phyloP scores from a whole-genome alignment of 1,284 basidiomycete genomes.

The Puccinia coronata region DNA sequence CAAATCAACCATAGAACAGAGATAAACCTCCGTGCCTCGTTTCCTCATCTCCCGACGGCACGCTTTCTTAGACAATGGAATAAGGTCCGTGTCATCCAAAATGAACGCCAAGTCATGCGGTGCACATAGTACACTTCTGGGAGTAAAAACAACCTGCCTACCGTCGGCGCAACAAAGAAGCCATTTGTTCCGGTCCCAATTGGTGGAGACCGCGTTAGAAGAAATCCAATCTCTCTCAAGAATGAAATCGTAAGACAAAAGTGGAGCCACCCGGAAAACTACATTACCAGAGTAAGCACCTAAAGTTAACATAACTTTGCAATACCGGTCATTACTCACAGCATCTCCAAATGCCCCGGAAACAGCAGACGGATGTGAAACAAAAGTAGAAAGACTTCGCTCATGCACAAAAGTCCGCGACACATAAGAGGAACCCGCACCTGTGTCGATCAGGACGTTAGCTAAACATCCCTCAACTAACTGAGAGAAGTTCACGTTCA shows the following conservation, averaged over 20 bases:
- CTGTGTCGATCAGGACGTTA: neutral
- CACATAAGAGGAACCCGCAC: neutral
- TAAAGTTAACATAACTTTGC: neutral
- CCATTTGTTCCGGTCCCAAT: constrained; percentile 14
- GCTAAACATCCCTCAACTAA: neutral
- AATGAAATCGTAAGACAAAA: constrained; percentile 6
- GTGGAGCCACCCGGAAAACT: neutral
- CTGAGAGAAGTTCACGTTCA: neutral
- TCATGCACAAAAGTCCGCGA: neutral
- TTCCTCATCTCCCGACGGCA: neutral
- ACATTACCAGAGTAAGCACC: neutral
- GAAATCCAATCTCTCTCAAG: constrained; percentile 22
- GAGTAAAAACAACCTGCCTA: neutral
- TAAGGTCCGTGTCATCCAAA: neutral
- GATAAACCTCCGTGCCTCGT: neutral
- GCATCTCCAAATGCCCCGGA: neutral
- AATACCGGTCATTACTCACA: neutral
- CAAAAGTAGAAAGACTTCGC: neutral
- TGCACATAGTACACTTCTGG: neutral
- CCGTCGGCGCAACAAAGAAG: neutral
- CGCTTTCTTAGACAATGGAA: neutral
- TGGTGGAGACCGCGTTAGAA: neutral
- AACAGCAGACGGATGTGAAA: neutral
- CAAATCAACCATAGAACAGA: neutral
- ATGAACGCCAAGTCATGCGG: neutral